Base-by-base conservation (phyloP, 331 rosid species). In the Malus hybrid region DNA sequence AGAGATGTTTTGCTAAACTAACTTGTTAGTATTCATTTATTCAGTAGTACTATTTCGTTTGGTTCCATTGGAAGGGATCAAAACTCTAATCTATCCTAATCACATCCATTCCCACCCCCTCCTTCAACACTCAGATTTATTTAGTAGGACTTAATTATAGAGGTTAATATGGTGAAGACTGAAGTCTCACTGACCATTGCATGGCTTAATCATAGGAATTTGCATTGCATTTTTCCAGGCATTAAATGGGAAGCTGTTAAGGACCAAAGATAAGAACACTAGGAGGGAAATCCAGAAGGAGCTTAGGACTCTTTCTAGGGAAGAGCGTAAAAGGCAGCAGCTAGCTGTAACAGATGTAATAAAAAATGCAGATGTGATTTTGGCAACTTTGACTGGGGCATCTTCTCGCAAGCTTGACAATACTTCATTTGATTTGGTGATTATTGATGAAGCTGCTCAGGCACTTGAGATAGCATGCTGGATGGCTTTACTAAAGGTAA, bases 371-470 rank as follows among this genome's bases (percentile, higher is more conserved):
- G 97, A 94, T 83, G 96, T 94, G 54, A 83, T 94, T 79, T 82
- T 94, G 76, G 75, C 99, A 80, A 94, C 99, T 71, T 88, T 94
- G 86, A 92, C 88, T 63, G 99, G 99, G 73, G 93, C 96, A 63
- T 85, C 31, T 57, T 70, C 99, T 75, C 90, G 72, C 87, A 94
- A 94, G 80, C 90, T 94, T 68, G 87, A 85, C 28, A 83, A 44
- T 77, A 87, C 87, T 73, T 88, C 99, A 79, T 94, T 92, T 85
- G 97, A 94, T 84, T 84, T 94, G 86, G 96, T 94, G 46, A 94
- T 94, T 66, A 94, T 94, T 77, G 97, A 92, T 67, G 99, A 94
- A 88, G 97, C 99, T 81, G 99, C 99, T 77, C 97, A 90, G 88
- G 99, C 99, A 60, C 99, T 94, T 80, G 99, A 94, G 87, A 85